These are phyloP conservation scores for Penicillium sclerotiorum DNA, from an alignment of 2,329 filamentous ascomycete species.

Conservation along the genomic window DNA sequence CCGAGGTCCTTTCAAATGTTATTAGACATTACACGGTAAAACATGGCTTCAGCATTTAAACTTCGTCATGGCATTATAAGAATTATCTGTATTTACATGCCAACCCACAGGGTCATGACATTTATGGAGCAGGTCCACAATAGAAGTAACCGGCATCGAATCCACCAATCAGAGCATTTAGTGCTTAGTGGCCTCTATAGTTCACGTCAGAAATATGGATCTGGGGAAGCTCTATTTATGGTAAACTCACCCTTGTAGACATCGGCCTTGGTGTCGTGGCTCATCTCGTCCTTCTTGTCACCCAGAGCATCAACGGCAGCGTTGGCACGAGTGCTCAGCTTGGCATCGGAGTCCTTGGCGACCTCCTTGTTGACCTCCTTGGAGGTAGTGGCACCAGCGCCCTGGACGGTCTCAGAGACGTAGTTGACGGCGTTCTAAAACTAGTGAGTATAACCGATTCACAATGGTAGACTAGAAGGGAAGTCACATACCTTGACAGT, in stretches of 20 bases:
- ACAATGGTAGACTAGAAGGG: neutral
- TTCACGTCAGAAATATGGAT: neutral
- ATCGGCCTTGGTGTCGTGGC: constrained; percentile 49
- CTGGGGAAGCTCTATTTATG: neutral
- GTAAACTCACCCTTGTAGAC: constrained; percentile 22
- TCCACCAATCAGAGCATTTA: neutral
- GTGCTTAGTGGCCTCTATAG: neutral
- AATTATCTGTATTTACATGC: no score
- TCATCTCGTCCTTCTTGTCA: constrained; percentile 58
- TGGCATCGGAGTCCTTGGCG: constrained; percentile 63
- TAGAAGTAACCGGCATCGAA: no score
- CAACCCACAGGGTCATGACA: no score
- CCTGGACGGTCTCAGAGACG: constrained; percentile 66
- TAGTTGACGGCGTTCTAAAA: constrained; percentile 65
- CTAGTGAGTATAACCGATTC: neutral
- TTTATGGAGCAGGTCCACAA: no score
- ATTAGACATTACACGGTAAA: no score
- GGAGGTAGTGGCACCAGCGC: constrained; percentile 57
- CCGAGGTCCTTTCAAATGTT: no score
- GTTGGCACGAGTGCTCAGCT: constrained; percentile 56
- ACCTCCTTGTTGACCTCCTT: constrained; percentile 72
- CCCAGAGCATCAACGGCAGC: constrained; percentile 55
- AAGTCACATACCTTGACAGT: constrained; percentile 17
- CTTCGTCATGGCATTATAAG: no score
- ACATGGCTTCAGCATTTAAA: no score